A percentile compares a stretch with the other conserved stretches of the same genome.
Conservation (phyloP, 1,284 basidiomycete species). For the Ganoderma boninense region DNA sequence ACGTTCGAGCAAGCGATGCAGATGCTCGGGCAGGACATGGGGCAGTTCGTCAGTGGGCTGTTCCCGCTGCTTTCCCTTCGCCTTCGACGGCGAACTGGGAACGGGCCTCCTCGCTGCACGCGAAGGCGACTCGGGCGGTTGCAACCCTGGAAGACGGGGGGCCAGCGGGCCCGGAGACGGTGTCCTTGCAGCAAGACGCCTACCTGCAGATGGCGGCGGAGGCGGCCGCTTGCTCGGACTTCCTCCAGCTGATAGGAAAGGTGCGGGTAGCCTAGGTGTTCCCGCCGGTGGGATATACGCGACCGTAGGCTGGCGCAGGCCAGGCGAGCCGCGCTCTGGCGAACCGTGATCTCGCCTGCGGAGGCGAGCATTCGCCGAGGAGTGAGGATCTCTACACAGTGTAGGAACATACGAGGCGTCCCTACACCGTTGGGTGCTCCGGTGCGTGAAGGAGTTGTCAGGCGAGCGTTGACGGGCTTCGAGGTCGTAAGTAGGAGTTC, state of each 20-base stretch:
- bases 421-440: slow-evolving; percentile 19
- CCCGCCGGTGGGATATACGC: slow-evolving; percentile 15
- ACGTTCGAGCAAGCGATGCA: slow-evolving; percentile 52
- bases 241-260: slow-evolving; percentile 17
- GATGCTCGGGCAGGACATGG: slow-evolving; percentile 45
- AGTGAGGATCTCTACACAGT: slow-evolving; percentile 51
- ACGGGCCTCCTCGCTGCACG: slow-evolving; percentile 28
- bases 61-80: slow-evolving; percentile 30
- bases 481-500: slow-evolving; percentile 45
- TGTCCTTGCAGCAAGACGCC: slow-evolving; percentile 1
- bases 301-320: slow-evolving; percentile 11
- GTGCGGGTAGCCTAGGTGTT: slow-evolving; percentile 25
- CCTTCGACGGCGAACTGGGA: slow-evolving; percentile 39
- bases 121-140: slow-evolving; percentile 9
- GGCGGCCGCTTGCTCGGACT: slow-evolving; percentile 16
- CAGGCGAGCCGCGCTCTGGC: slow-evolving; percentile 31
- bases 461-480: slow-evolving; percentile 30
- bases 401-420: slow-evolving; percentile 46
- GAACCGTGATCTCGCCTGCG: slow-evolving; percentile 23
- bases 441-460: slow-evolving; percentile 39
- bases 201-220: slow-evolving; percentile 1
- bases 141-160: neutral
- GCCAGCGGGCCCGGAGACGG: slow-evolving; percentile 4
- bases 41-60: slow-evolving; percentile 35
- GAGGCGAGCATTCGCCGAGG: slow-evolving; percentile 30